Base-by-base conservation (phyloP, 192 early-diverging fungal genomes). In the Rhizophagus prolifer region DNA sequence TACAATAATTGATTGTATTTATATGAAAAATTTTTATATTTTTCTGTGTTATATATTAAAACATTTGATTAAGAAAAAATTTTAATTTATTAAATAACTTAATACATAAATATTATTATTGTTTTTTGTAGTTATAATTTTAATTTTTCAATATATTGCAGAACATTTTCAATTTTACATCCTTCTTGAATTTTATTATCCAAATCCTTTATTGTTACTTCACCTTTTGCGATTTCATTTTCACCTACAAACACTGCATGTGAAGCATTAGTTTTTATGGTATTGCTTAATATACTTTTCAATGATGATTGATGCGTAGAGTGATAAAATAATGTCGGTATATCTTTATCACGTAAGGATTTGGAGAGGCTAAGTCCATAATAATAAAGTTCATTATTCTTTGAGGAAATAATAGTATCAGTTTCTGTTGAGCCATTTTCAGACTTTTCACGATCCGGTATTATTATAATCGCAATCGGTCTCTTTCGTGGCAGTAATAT, bases 171-270 rank as follows among this genome's bases (percentile, higher is more conserved):
- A 14, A 58, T 13, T 9, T 72, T 72, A 58, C 23, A 58, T 58
- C 23, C 70, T 21, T 31, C 9, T 58, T 72, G 70, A 28, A 58
- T 72, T 21, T 58, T 72, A 21, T 50, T 31, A 72, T 81, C 82
- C 47, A 83, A 44, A 23, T 79, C 64, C 14, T 79, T 81, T 26
- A 81, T 31, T 3, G 76, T 79, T 1, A 84, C 80, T 4, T 77
- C 38, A 16, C 75, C 80, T 28, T 66, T 70, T 1, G 36, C 28
- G 31, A 84, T 67, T 77, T 84, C 82, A 50, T 79, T 69, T 30
- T 72, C 70, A n/a, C 82, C 82, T 41, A 84, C 25, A 38, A 84
- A n/a, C 25, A 84, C 59, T 7, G 76, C 80, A 63, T 84, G 78
- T 16, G 75, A 81, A 47, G 82, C 82, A 75, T 84, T 79, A 26